Evolutionary conservation across 1,284 basidiomycete species (phyloP).

Genomic region (Ustilago curta): DNA sequence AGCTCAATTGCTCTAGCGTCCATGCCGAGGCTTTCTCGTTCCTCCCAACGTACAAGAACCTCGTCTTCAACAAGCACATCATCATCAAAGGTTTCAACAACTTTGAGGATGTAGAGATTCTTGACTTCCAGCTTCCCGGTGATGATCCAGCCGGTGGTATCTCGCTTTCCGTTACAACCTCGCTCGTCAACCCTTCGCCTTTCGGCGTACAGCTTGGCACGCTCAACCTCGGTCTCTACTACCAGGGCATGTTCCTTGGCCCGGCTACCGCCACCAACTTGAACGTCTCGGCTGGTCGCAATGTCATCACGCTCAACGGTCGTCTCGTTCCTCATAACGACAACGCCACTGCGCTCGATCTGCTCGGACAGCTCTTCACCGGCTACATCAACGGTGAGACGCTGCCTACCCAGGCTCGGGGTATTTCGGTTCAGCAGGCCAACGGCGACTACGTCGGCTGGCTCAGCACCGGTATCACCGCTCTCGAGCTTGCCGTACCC

Average conservation of each 20-base stretch:
- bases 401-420: conserved; percentile 76
- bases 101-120: conserved; percentile 76
- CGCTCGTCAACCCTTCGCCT: conserved; percentile 78
- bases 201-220: conserved; percentile 80
- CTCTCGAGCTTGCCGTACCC: conserved; percentile 75
- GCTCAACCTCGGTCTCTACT: conserved; percentile 77
- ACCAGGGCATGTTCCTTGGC: conserved; percentile 76
- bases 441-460: conserved; percentile 76
- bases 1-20: conserved; percentile 75
- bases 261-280: conserved; percentile 71
- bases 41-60: conserved; percentile 62
- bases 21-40: conserved; percentile 76
- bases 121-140: conserved; percentile 79
- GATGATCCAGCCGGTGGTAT: conserved; percentile 80
- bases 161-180: conserved; percentile 75
- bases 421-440: conserved; percentile 74
- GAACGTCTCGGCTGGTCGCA: conserved; percentile 71
- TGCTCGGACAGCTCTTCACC: conserved; percentile 78
- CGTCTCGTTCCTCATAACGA: conserved; percentile 75
- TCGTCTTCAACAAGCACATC: conserved; percentile 58
- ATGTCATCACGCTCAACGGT: conserved; percentile 77
- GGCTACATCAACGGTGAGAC: conserved; percentile 78
- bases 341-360: conserved; percentile 72
- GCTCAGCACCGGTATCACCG: conserved; percentile 77
- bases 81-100: conserved; percentile 76